Evolutionary conservation across 352 stramenopile genomes (phyloP).

Genomic region (Pythium sp.): DNA sequence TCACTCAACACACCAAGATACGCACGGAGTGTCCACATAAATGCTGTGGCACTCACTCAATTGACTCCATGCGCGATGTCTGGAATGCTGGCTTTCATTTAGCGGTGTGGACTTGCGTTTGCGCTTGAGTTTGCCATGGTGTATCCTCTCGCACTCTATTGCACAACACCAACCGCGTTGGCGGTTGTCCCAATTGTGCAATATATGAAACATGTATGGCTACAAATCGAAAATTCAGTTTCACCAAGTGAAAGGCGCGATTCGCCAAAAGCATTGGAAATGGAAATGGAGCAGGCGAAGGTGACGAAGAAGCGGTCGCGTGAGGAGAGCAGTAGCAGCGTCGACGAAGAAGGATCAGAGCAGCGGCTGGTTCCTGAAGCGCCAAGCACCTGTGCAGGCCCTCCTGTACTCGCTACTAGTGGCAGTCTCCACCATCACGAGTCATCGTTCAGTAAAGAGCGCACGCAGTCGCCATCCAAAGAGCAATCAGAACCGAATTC

Average conservation of each 20-base stretch:
- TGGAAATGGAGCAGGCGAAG: not conserved
- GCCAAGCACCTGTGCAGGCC: not conserved
- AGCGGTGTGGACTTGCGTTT: too few species aligned
- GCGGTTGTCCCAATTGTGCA: too few species aligned
- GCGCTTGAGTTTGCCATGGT: too few species aligned
- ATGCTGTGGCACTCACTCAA: too few species aligned
- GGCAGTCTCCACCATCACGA: not conserved
- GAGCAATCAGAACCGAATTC: not conserved
- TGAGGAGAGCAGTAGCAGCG: not conserved
- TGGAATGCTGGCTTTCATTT: too few species aligned
- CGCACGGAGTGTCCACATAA: too few species aligned
- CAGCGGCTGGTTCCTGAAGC: not conserved
- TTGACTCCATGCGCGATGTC: too few species aligned
- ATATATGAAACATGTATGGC: not conserved
- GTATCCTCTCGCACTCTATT: too few species aligned
- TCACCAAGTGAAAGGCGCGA: not conserved
- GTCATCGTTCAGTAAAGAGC: not conserved
- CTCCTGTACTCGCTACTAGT: not conserved
- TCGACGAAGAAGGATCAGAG: not conserved
- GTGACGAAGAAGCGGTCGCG: slow-evolving; percentile 3
- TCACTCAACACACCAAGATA: too few species aligned
- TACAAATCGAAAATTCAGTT: not conserved
- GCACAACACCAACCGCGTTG: too few species aligned
- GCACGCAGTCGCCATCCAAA: not conserved
- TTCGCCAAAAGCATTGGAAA: not conserved